phyloP scores from a whole-genome alignment of 352 stramenopile species.

The Phytophthora litchii region DNA sequence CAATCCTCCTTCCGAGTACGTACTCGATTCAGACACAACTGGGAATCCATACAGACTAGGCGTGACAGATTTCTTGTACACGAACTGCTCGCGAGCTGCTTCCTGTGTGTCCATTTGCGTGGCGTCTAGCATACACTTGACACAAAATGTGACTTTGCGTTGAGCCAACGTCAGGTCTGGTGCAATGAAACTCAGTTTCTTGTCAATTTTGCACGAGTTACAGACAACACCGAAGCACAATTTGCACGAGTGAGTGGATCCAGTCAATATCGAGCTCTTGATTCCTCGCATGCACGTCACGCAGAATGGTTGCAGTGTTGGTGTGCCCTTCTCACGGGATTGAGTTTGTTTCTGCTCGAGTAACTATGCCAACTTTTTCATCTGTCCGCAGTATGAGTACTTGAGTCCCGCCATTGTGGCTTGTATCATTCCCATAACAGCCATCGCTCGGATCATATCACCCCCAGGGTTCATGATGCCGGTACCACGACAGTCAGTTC shows the following conservation, averaged over 20 bases:
- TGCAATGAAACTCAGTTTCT: slow-evolving; percentile 36
- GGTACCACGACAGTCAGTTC: slow-evolving; percentile 14
- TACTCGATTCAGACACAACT: slow-evolving; percentile 20
- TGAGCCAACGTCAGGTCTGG: slow-evolving; percentile 21
- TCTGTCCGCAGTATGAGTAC: slow-evolving; percentile 39
- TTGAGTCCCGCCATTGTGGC: slow-evolving; percentile 31
- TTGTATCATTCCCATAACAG: slow-evolving; percentile 26
- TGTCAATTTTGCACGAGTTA: slow-evolving; percentile 24
- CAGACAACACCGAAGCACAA: slow-evolving; percentile 32
- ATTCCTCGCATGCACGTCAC: slow-evolving; percentile 32
- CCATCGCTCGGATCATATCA: slow-evolving; percentile 32
- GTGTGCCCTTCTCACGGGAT: slow-evolving; percentile 7
- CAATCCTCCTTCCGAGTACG: slow-evolving; percentile 20
- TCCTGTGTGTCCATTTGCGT: slow-evolving; percentile 28
- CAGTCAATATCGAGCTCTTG: slow-evolving; percentile 8
- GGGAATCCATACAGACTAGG: slow-evolving; percentile 11
- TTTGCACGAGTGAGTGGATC: slow-evolving; percentile 20
- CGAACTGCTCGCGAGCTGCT: slow-evolving; percentile 26
- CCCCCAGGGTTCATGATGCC: slow-evolving; percentile 31
- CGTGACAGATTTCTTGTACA: slow-evolving; percentile 17
- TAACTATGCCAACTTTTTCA: slow-evolving; percentile 39
- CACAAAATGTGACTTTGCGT: slow-evolving; percentile 32
- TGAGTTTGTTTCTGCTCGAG: slow-evolving; percentile 21
- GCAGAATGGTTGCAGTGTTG: slow-evolving; percentile 18
- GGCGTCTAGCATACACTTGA: slow-evolving; percentile 23